Evolutionary conservation across 768 basidiomycete genomes (phyloP).

Genomic region (Pleurotus citrinopileatus): DNA sequence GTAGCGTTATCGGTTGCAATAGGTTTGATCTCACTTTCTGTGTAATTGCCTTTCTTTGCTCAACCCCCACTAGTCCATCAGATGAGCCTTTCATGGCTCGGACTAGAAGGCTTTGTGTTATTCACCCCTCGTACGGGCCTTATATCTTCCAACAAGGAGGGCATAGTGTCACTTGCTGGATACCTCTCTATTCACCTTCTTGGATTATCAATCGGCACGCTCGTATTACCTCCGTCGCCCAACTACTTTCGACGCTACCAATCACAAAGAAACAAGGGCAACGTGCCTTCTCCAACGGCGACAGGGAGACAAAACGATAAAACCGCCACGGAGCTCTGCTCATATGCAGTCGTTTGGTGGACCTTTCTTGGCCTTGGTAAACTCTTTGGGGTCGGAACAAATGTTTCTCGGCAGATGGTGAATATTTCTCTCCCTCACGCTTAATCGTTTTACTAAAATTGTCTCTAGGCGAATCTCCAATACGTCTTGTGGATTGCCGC

Average conservation of each 20-base stretch:
- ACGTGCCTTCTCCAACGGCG: conserved; percentile 5
- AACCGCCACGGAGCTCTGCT: conserved; percentile 71
- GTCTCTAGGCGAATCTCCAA: conserved; percentile 72
- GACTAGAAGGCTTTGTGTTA: conserved; percentile 65
- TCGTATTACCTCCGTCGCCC: conserved; percentile 77
- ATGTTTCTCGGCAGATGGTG: conserved; percentile 47
- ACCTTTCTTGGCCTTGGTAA: conserved; percentile 39
- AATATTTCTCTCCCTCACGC: neutral
- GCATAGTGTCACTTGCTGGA: conserved; percentile 78
- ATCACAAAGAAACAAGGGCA: too few relatives aligned
- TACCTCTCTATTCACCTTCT: conserved; percentile 90
- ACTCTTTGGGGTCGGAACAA: conserved; percentile 39
- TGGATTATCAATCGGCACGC: conserved; percentile 77
- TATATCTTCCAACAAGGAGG: conserved; percentile 88
- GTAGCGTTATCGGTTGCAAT: conserved; percentile 61
- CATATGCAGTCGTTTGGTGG: conserved; percentile 85
- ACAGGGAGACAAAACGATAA: conserved; percentile 64
- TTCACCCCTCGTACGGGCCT: conserved; percentile 58
- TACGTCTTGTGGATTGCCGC: conserved; percentile 90
- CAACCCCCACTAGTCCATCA: conserved; percentile 60
- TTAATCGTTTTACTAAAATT: neutral
- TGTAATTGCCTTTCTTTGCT: too few relatives aligned
- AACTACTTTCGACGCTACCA: conserved; percentile 64
- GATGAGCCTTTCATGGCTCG: conserved; percentile 48
- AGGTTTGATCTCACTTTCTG: conserved; percentile 27